Evolutionary conservation across 1,284 basidiomycete species (phyloP), one percentile per base, ranked within the genome.

Genomic region (Cryptococcus sp.): DNA sequence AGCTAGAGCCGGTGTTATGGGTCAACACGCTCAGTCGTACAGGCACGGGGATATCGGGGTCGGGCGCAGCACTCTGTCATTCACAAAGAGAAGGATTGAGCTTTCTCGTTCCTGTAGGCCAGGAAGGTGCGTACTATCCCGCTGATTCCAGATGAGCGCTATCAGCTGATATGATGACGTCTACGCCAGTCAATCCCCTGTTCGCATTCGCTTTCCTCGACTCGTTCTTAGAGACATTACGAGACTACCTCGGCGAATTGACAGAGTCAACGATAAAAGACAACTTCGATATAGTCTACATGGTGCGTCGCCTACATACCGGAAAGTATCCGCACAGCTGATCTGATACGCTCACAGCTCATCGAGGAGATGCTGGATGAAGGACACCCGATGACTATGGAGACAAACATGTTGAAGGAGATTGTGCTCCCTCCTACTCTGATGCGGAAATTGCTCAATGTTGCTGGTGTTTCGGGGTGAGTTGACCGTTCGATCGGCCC

Each of bases 331-430:
- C 6, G 15, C 3, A 20, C 13, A 16, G 10, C 50, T 50, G 52
- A 7, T 7, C 47, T 23, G 25, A 23, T 48, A 20, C 22, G 3
- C 3, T 19, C 41, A 49, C 42, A 96, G 90, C 85, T 97, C 31
- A 84, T 98, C 25, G 94, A 98, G 80, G 94, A 98, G 79, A 95
- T 92, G 61, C 82, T 98, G 45, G 94, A 97, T 73, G 89, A 91
- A 62, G 94, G 93, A 0, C 89, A 93, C 73, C 93, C 93, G 1
- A 83, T 94, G 57, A 97, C 94, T 3, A 98, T 93, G n/a, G 92
- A 93, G 64, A 84, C 88, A 11, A 95, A 92, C 71, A 89, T 92
- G 45, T 82, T 98, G 15, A 88, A 92, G 48, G 94, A 98, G 71
- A 93, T 95, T 62, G 91, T 95, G 7, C 82, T 93, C 2, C 90